Conservation (phyloP, 2,329 filamentous ascomycete species). For the Beauveria scarabaeidicola region DNA sequence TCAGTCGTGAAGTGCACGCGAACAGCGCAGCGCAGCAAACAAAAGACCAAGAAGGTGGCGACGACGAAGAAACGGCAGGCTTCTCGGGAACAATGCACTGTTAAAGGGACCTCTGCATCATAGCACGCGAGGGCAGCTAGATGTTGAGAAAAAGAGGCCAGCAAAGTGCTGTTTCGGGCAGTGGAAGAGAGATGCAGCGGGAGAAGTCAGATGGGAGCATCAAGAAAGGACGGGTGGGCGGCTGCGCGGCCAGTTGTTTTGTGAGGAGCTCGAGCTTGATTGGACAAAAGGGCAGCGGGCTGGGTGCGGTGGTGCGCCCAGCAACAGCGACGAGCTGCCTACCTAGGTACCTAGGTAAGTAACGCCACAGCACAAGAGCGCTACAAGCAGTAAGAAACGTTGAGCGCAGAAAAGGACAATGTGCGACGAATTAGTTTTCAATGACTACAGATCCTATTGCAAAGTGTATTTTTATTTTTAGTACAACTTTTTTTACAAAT, state of each 20-base stretch:
- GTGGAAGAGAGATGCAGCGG: not conserved
- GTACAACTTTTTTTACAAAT: no score
- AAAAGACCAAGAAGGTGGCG: not conserved
- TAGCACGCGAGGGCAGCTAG: not conserved
- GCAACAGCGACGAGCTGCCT: constrained; percentile 9
- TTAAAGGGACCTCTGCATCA: not conserved
- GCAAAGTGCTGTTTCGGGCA: constrained; percentile 1
- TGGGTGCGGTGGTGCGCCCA: constrained; percentile 1
- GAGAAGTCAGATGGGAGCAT: not conserved
- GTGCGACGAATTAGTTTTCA: no score
- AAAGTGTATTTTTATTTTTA: no score
- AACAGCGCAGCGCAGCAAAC: not conserved
- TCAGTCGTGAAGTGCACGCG: constrained; percentile 8
- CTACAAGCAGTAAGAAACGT: not conserved
- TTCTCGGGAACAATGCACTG: not conserved
- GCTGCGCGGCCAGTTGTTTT: constrained; percentile 6
- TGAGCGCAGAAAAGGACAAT: no score
- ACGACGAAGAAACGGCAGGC: not conserved
- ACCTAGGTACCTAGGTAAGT: no score
- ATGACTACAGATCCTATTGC: no score
- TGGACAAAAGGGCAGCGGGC: not conserved
- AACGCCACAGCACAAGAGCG: not conserved
- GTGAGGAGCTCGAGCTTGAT: constrained; percentile 2
- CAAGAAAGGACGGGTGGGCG: constrained; percentile 1
- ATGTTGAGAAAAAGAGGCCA: not conserved